These are phyloP conservation scores for Grammothele lineata DNA, from an alignment of 768 basidiomycete genomes.

Conservation along the genomic window DNA sequence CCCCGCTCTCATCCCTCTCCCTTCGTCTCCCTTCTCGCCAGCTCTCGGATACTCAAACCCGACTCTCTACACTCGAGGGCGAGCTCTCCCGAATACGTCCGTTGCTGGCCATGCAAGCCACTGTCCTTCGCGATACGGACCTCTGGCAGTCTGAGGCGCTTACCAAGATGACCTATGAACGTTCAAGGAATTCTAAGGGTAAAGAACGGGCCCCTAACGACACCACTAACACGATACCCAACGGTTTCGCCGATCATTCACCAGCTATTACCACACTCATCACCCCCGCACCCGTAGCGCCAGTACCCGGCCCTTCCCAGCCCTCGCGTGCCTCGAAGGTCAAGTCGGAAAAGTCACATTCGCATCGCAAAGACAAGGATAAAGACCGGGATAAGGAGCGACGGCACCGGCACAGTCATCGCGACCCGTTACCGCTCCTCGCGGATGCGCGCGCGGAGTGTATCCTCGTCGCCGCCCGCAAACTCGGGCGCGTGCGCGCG, in stretches of 20 bases:
- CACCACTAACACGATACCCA: background rate
- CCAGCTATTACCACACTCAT: too few species aligned
- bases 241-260: too few species aligned
- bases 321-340: background rate
- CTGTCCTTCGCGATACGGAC: slow-evolving; percentile 18
- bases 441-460: slow-evolving; percentile 71
- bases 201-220: slow-evolving; percentile 1
- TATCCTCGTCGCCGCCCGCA: slow-evolving; percentile 66
- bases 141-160: slow-evolving; percentile 7
- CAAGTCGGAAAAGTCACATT: slow-evolving; percentile 1
- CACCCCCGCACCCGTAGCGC: background rate
- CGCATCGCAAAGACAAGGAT: slow-evolving; percentile 2
- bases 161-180: too few species aligned
- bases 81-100: slow-evolving; percentile 67
- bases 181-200: slow-evolving; percentile 4
- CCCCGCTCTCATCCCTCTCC: background rate
- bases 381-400: slow-evolving; percentile 5
- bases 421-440: slow-evolving; percentile 29
- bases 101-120: slow-evolving; percentile 61
- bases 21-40: slow-evolving; percentile 24
- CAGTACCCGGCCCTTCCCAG: background rate
- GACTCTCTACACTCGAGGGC: slow-evolving; percentile 52
- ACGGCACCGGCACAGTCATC: slow-evolving; percentile 13
- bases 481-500: slow-evolving; percentile 58
- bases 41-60: slow-evolving; percentile 55